Evolutionary conservation across 2,329 filamentous ascomycete species (phyloP), one percentile per base, ranked within the genome.

Genomic region (Hypoxylon sp.): DNA sequence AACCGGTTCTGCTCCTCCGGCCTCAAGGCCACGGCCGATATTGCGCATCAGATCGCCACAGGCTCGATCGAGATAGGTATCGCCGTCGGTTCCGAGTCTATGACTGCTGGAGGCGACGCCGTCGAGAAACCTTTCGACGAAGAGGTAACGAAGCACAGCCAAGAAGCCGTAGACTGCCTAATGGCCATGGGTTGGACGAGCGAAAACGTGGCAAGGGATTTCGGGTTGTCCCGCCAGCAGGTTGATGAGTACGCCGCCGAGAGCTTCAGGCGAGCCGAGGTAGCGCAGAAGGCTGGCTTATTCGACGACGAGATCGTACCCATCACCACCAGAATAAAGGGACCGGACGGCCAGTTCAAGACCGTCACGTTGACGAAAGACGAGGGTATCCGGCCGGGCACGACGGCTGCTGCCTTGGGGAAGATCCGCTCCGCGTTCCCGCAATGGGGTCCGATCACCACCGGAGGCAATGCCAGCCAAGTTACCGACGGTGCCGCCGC

Each of bases 1-100:
- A 98, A 98, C 85, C 91, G 96, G 67, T 98, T 99, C 89, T 99
- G 96, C 86, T 96, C 93, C 36, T 97, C 94, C 0, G 96, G 96
- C 33, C 89, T 99, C 70, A 96, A 97, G 81, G 94, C 96, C 61
- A 92, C 94, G 4, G 94, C 97, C 80, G 93, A 97, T 76, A 96
- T 99, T 71, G 94, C 96, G 52, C 91, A 96, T 81, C 87, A 93
- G 77, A 97, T 99, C 79, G 79, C 85, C 62, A 82, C 84, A 52
- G 93, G 94, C 67, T 87, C 87, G 72, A 98, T 99, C 78, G 91
- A 97, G 64, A 80, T 97, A 69, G 96, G 96, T 72, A 83, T 99
- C 66, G 95, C 94, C 14, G 80, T 96, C 46, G 96, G 96, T 55
- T 93, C 92, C 54, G 96, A 99, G 82, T 87, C 86, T 76, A 99